Base-by-base conservation (phyloP, 495 filamentous ascomycete genomes). In the Penicillium manginii region DNA sequence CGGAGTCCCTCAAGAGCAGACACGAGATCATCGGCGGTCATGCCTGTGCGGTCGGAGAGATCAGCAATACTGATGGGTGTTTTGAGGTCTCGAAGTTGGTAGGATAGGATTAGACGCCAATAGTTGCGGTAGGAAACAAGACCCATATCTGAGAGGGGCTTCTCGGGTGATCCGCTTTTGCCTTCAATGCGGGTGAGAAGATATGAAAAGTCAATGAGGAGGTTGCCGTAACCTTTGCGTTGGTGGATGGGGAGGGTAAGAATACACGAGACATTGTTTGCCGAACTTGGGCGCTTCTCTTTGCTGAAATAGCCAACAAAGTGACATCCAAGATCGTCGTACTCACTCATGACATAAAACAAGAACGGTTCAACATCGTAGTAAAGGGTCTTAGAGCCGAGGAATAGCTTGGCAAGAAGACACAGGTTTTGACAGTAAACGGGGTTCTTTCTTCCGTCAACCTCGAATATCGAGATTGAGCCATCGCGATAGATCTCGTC, bases 231-330 rank as follows among this genome's bases (percentile, higher is more conserved):
- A 59, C 94, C 94, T 73, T 97, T 96, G 14, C 94, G 90, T 68
- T 97, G 93, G 62, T 97, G 92, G 40, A 97, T 97, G 0, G 94
- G 94, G 23, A 98, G 78, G 0, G 94, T 97, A 19, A 98, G 80
- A 65, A 98, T 98, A 71, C 94, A 98, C 29, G 92, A 96, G 19
- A 98, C 94, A 62, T 98, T 98, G 68, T 98, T 97, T 59, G 90
- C 89, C 45, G 90, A 93, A 70, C 90, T 93, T 4, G 89, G 90
- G n/a, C 94, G 85, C 75, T 98, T 98, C 71, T 98, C 94, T 77
- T 98, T 98, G 54, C 96, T 98, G 67, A 98, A 98, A 69, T 98
- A 98, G 17, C 94, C 94, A 43, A 98, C 96, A 66, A 98, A 97
- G 71, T 98, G 94, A 67, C 92, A 97, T 18, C 94, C 94, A 35